Conservation (phyloP, 768 basidiomycete genomes). For the Macrolepiota dolichaula region DNA sequence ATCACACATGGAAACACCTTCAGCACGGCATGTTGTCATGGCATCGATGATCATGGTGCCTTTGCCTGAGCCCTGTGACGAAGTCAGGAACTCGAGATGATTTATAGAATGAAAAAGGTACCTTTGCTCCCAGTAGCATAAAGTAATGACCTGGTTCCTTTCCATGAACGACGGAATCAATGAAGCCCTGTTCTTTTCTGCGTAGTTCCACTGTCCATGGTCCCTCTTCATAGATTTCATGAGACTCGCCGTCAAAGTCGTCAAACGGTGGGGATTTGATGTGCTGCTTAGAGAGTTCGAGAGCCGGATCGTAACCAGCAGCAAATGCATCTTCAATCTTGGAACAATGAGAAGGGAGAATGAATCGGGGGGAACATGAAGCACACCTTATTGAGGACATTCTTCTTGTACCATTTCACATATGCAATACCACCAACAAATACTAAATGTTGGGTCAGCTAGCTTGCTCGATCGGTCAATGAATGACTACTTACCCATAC, state of each 20-base stretch:
- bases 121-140: conserved; percentile 77
- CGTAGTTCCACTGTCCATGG: conserved; percentile 61
- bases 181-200: conserved; percentile 68
- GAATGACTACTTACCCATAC: conserved; percentile 41
- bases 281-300: conserved; percentile 61
- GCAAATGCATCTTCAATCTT: conserved; percentile 79
- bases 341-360: neutral
- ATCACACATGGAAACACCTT: conserved; percentile 71
- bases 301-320: conserved; percentile 79
- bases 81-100: conserved; percentile 1
- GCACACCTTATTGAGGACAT: conserved; percentile 75
- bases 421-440: conserved; percentile 73
- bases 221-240: conserved; percentile 26
- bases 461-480: neutral
- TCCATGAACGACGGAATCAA: conserved; percentile 80
- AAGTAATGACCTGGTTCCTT: conserved; percentile 70
- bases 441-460: conserved; percentile 31
- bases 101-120: conserved; percentile 21
- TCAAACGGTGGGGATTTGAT: conserved; percentile 29
- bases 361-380: neutral
- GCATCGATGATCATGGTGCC: conserved; percentile 82
- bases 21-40: conserved; percentile 70
- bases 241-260: conserved; percentile 23
- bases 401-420: conserved; percentile 77
- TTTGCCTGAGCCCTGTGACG: conserved; percentile 68